Conservation (phyloP, 345 rosid genomes). For the Schrenkiella parvula region DNA sequence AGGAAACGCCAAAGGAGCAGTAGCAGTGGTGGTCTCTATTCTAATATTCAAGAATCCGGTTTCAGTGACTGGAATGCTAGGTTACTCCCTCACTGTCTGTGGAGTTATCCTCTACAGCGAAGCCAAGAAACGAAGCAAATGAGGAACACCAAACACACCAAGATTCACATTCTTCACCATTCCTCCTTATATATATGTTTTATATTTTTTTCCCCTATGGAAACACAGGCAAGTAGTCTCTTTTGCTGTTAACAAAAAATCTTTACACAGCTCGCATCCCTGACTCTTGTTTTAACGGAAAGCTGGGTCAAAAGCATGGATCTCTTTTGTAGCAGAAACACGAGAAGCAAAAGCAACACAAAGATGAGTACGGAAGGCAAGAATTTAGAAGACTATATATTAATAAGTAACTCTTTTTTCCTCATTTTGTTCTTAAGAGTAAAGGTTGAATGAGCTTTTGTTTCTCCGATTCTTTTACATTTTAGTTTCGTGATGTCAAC, state of each 20-base stretch:
- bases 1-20: constrained; percentile 99
- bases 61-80: constrained; percentile 97
- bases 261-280: constrained; percentile 16
- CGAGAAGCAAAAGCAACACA: constrained; percentile 21
- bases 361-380: constrained; percentile 25
- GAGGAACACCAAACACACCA: constrained; percentile 25
- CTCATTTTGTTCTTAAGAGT: constrained; percentile 4
- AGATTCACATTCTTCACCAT: constrained; percentile 15
- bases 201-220: constrained; percentile 6
- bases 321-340: neutral
- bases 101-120: constrained; percentile 96
- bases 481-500: constrained; percentile 15
- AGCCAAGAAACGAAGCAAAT: constrained; percentile 94
- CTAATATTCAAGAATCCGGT: constrained; percentile 94
- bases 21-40: constrained; percentile 95
- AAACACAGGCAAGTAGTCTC: constrained; percentile 29
- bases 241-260: constrained; percentile 24
- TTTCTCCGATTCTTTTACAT: constrained; percentile 20
- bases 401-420: constrained; percentile 13
- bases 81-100: constrained; percentile 80
- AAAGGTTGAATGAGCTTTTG: constrained; percentile 10
- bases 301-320: constrained; percentile 9
- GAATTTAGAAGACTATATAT: neutral
- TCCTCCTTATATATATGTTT: constrained; percentile 34
- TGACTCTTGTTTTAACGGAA: constrained; percentile 16